Base-by-base conservation (phyloP, 2,329 filamentous ascomycete species). In the Fusarium pseudonygamai region DNA sequence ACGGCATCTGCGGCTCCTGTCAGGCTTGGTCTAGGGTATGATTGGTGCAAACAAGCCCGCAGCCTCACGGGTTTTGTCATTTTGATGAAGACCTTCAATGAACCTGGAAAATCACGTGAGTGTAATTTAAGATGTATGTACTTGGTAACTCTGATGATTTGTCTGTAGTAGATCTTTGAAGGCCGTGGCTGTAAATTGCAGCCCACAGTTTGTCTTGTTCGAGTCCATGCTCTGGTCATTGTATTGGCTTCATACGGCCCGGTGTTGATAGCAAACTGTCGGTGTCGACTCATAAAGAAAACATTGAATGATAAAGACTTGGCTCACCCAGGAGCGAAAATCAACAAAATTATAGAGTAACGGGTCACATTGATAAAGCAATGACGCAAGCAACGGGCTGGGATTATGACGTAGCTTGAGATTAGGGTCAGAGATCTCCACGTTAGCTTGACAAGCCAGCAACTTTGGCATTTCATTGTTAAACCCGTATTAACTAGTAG, bases 1-100 rank as follows among this genome's bases (percentile, higher is more conserved):
- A 59, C 69, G 72, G 71, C 66, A 63, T 60, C 60, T 73, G 75
- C 71, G 75, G 65, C 61, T 67, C 61, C 66, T 69, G 71, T 64
- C 64, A 69, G 49, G 49, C 47, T 30, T 49, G 20, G 36, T n/a
- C 39, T 50, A 39, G 37, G 34, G 34, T 58, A 30, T 77, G 75
- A 77, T 77, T 77, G 75, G 75, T 58, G 47, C 24, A 40, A 67
- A 59, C 56, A 39, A 46, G 46, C 57, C 49, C 56, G 24, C 71
- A 67, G 66, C 37, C 45, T 52, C 47, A 49, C 49, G 32, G 47
- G 32, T 49, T 64, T 57, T 52, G 34, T 28, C 37, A 40, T 32
- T 30, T 42, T 43, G n/a, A 56, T 28, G 30, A 60, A 34, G 53
- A n/a, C 37, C 30, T 40, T 55, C 11, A 30, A 39, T 47, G 52